Percentiles rank a stretch among this genome's conserved stretches.
Conservation (phyloP, 257 asterid species). For the Solanum tarapatanum region DNA sequence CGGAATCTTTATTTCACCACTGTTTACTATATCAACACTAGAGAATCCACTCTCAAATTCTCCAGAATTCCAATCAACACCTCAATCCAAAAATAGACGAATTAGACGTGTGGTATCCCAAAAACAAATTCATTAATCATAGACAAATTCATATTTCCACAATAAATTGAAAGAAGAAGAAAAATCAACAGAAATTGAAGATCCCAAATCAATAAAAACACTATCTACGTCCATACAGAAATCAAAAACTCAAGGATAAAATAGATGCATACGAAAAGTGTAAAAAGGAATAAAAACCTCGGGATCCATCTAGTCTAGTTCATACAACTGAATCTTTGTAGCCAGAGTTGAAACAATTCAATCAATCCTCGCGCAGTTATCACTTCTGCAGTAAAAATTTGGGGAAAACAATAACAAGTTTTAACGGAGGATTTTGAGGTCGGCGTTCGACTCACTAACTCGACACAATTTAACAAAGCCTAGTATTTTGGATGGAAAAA, state of each 20-base stretch:
- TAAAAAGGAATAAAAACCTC: not conserved
- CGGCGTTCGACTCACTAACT: not conserved
- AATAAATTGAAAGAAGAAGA: not conserved
- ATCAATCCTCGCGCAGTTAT: not conserved
- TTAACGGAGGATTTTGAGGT: not conserved
- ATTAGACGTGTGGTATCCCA: not conserved
- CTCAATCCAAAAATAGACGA: not conserved
- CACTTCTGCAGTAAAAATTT: not conserved
- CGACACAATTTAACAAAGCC: not conserved
- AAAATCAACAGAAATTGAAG: not conserved
- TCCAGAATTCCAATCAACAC: not conserved
- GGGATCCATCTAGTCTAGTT: not conserved
- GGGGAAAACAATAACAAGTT: not conserved
- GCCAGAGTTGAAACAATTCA: not conserved
- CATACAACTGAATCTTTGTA: not conserved
- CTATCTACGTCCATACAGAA: not conserved
- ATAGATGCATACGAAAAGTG: not conserved
- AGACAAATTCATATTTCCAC: not conserved
- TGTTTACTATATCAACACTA: not conserved
- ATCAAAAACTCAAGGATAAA: not conserved
- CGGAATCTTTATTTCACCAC: not conserved
- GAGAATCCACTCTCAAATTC: no score
- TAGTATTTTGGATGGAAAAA: not conserved
- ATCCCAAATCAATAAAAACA: not conserved
- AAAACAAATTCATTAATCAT: not conserved